Evolutionary conservation across 2,329 filamentous ascomycete genomes (phyloP).

Genomic region (Didymella pomorum): DNA sequence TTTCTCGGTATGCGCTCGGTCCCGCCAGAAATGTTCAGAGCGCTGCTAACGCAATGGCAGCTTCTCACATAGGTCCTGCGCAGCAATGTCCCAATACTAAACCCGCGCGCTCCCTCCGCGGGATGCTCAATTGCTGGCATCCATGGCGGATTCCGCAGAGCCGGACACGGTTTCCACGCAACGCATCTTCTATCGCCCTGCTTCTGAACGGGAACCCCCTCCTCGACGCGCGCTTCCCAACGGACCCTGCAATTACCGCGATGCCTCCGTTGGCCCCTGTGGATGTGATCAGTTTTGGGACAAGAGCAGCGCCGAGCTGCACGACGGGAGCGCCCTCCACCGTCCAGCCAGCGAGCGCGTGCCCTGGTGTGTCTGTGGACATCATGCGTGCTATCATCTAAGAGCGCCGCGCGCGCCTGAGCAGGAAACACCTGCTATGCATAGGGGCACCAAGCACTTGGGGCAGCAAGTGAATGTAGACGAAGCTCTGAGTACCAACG

Average conservation of each 20-base stretch:
- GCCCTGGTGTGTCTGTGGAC: constrained; percentile 62
- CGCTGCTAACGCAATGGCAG: constrained; percentile 39
- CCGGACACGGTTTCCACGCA: constrained; percentile 34
- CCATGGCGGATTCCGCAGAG: constrained; percentile 48
- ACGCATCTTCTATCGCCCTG: constrained; percentile 25
- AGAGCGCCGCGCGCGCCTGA: constrained; percentile 32
- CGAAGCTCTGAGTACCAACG: constrained; percentile 17
- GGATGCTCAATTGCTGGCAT: constrained; percentile 44
- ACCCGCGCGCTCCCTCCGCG: constrained; percentile 36
- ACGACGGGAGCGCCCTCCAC: constrained; percentile 39
- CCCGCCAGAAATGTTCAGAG: constrained; percentile 26
- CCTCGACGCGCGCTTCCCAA: constrained; percentile 54
- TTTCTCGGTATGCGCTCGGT: constrained; percentile 43
- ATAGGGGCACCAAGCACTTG: constrained; percentile 21
- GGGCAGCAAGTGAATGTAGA: constrained; percentile 21
- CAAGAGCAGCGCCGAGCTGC: constrained; percentile 43
- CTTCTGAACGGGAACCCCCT: constrained; percentile 25
- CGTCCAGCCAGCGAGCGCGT: constrained; percentile 41
- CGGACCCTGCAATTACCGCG: constrained; percentile 62
- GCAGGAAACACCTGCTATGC: constrained; percentile 22
- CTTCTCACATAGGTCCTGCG: constrained; percentile 23
- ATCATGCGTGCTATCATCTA: constrained; percentile 66
- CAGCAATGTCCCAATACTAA: constrained; percentile 43
- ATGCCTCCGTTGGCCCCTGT: constrained; percentile 58
- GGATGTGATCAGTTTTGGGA: constrained; percentile 64